Evolutionary conservation across 768 basidiomycete genomes (phyloP), one percentile per base, ranked within the genome.

Genomic region (Lentinula guzmanii): DNA sequence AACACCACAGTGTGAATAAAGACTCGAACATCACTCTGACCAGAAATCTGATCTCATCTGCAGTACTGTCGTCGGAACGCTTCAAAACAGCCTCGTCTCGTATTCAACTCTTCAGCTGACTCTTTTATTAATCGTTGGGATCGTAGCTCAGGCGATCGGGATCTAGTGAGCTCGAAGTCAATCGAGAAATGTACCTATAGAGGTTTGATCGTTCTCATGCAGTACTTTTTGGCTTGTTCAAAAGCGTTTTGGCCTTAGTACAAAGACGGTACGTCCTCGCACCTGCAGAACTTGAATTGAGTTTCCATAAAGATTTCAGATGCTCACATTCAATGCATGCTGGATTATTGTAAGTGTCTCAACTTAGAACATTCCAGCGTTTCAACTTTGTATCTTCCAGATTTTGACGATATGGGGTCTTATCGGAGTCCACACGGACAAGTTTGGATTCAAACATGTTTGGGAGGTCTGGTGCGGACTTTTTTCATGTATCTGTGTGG

Each of bases 371-470:
- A 21, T 21, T 28, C 13, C 37, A 8, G 42, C 33, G 21, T 16
- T 13, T 16, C 21, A 11, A 4, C 45, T 11, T 15, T 62, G n/a
- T 46, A n/a, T 39, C 21, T 10, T 39, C 8, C 42, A 87, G 86
- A 71, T 89, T 21, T 70, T 90, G 52, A 87, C 85, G 9, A 66
- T 86, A 4, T 91, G 89, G 89, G 89, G 89, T 42, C 81, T 91
- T 28, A 83, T 87, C 64, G 89, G 90, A n/a, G 80, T 91, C 1
- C 86, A 86, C 65, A 89, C 88, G 15, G 70, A 83, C 66, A 85
- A 81, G 50, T 86, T 93, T 67, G 90, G 89, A 11, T 91, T 91
- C 75, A 89, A 93, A 71, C 86, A 91, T 67, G 82, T 86, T 62
- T 91, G 90, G 89, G 90, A 91, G 70, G 83, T 89, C 34, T 89